Conservation (phyloP, 129 eudicot species). For the Ambrosia trifida region DNA sequence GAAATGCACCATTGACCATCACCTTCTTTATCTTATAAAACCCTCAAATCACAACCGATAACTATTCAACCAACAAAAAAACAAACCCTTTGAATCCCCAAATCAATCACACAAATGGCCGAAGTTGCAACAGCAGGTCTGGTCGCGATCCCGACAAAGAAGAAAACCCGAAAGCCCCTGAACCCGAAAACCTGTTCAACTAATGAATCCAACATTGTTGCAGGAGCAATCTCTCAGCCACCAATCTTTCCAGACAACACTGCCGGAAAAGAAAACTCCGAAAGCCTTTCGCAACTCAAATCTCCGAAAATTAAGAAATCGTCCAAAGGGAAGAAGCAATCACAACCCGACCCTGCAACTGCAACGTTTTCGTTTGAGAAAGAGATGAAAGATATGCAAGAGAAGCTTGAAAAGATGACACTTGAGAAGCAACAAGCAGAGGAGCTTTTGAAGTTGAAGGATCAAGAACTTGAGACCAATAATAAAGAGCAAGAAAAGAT, state of each 20-base stretch:
- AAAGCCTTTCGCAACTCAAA: conserved; percentile 49
- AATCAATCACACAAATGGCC: conserved; percentile 49
- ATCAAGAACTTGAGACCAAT: conserved; percentile 57
- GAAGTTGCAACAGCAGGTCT: conserved; percentile 36
- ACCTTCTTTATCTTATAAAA: conserved; percentile 21
- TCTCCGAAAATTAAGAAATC: conserved; percentile 43
- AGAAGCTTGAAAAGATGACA: conserved; percentile 67
- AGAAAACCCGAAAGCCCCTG: conserved; percentile 61
- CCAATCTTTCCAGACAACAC: conserved; percentile 19
- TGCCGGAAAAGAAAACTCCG: conserved; percentile 62
- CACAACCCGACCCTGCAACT: conserved; percentile 1
- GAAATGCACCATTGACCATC: conserved; percentile 4
- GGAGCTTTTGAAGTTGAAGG: conserved; percentile 65
- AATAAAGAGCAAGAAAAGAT: conserved; percentile 73
- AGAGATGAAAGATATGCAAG: conserved; percentile 82
- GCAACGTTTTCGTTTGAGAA: conserved; percentile 46
- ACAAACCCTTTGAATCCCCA: conserved; percentile 15
- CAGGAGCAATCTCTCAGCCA: conserved; percentile 44
- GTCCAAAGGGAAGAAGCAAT: conserved; percentile 37
- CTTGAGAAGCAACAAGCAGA: conserved; percentile 83
- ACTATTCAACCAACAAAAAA: conserved; percentile 6
- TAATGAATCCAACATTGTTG: conserved; percentile 58
- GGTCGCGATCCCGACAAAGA: conserved; percentile 50
- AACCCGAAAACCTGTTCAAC: conserved; percentile 56
- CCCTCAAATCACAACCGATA: not conserved